Base-by-base conservation (phyloP, 2,329 filamentous ascomycete species). In the Trichoderma guizhouense region DNA sequence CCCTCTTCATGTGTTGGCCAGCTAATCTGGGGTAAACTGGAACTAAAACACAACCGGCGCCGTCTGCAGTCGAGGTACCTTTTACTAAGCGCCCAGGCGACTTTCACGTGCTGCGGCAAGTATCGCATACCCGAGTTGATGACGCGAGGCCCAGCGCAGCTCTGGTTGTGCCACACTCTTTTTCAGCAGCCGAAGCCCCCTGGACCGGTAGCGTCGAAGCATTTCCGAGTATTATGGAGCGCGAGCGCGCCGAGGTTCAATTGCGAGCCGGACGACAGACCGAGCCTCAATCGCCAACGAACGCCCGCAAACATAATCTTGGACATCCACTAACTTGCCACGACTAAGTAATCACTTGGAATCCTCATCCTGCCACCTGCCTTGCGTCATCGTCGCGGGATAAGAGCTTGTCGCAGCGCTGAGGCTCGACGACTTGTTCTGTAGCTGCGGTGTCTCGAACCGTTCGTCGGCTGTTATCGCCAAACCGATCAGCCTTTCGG, bases 211-310 rank as follows among this genome's bases (percentile, higher is more conserved):
- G 64, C 71, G 64, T 62, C 58, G 32, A 51, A 69, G 32, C 69
- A 65, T 60, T 43, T 58, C 71, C 57, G 65, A 62, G 58, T 14
- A 39, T 43, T 39, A 57, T 64, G 32, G 58, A 71, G 71, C 71
- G 71, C 71, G 71, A 63, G 63, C 71, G 71, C 71, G 71, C 71
- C 71, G 71, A 72, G 71, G 71, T 72, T 72, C 71, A 72, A 72
- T 69, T 58, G 30, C 28, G 67, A 69, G 57, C 57, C 67, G 67
- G 67, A 69, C 55, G 53, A 61, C 55, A 69, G 55, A 69, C 66
- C 66, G 66, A 69, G 67, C 67, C 60, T 61, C 68, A 32, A 43
- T 36, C 30, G 67, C 43, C 39, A 62, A 28, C 34, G n/a, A 55
- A 62, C 28, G 30, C 47, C 30, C 58, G 47, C 60, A 71, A 32